phyloP scores from a whole-genome alignment of 1,284 basidiomycete genomes.

The Rhizoctonia solani region DNA sequence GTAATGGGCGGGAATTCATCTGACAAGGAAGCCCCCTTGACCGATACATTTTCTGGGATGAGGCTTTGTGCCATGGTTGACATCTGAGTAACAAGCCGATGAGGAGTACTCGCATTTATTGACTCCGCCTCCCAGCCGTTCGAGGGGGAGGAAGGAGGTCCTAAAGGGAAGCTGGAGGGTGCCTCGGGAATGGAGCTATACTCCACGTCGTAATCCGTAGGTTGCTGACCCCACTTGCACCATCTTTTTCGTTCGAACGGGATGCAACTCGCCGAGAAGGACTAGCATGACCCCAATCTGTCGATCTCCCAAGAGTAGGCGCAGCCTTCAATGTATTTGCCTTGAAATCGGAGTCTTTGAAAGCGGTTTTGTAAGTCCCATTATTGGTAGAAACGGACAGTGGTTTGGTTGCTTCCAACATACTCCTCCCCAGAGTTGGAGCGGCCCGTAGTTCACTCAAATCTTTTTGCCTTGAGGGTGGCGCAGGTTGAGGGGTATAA shows the following conservation, averaged over 20 bases:
- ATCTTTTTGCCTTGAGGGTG: background rate
- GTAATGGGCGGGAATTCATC: background rate
- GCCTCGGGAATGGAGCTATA: conserved; percentile 18
- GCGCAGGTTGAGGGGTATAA: conserved; percentile 6
- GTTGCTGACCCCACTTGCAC: background rate
- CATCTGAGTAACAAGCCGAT: background rate
- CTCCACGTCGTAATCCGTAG: conserved; percentile 22
- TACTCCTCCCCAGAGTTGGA: conserved; percentile 22
- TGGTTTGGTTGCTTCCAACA: background rate
- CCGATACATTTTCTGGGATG: background rate
- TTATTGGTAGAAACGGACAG: background rate
- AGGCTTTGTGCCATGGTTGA: background rate
- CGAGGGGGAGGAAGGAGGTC: background rate
- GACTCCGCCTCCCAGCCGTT: background rate
- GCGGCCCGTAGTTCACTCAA: conserved; percentile 8
- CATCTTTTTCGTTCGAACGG: background rate
- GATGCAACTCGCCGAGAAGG: background rate
- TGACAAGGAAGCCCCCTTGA: background rate
- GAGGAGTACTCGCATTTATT: conserved; percentile 25
- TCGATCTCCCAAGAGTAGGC: conserved; percentile 3
- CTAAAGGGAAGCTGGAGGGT: background rate
- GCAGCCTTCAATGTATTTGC: conserved; percentile 10
- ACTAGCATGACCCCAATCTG: background rate
- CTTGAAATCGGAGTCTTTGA: background rate
- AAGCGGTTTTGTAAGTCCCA: background rate